Conservation (phyloP, 768 basidiomycete species). For the Suillus subluteus region DNA sequence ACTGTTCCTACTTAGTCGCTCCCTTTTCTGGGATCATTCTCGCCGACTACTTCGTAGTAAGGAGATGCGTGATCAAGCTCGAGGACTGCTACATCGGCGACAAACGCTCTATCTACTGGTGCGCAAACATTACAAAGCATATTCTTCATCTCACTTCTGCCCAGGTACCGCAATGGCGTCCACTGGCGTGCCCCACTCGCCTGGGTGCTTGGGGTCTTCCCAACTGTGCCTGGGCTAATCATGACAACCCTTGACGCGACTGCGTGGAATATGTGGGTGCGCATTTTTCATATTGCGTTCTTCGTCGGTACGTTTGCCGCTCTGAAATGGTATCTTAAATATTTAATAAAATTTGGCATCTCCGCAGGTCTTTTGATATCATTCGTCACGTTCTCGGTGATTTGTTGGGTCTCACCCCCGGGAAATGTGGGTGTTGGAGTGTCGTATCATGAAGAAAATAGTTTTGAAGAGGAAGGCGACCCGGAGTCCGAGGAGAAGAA, state of each 20-base stretch:
- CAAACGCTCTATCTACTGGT: slow-evolving; percentile 16
- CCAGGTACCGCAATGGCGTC: slow-evolving; percentile 16
- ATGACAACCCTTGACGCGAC: slow-evolving; percentile 19
- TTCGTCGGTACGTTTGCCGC: slow-evolving; percentile 15
- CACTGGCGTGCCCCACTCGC: slow-evolving; percentile 19
- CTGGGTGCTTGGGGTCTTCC: slow-evolving; percentile 17
- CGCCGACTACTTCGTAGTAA: slow-evolving; percentile 17
- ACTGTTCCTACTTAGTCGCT: slow-evolving; percentile 12
- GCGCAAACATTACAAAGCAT: not conserved
- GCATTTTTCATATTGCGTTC: slow-evolving; percentile 23
- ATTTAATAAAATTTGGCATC: not conserved
- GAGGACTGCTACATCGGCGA: slow-evolving; percentile 16
- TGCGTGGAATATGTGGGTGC: slow-evolving; percentile 21
- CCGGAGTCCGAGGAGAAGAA: not conserved
- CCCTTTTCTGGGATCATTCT: slow-evolving; percentile 16
- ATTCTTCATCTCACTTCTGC: not conserved
- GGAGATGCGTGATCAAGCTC: slow-evolving; percentile 9
- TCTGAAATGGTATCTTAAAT: not conserved
- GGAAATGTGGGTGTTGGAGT: slow-evolving; percentile 3
- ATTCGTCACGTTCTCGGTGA: not conserved
- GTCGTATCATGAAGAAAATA: not conserved
- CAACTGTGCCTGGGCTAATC: slow-evolving; percentile 23
- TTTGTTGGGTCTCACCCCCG: not conserved
- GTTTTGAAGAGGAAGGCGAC: too few species aligned
- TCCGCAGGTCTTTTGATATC: not conserved